phyloP scores from a whole-genome alignment of 352 stramenopile species.

The Pythium biforme region DNA sequence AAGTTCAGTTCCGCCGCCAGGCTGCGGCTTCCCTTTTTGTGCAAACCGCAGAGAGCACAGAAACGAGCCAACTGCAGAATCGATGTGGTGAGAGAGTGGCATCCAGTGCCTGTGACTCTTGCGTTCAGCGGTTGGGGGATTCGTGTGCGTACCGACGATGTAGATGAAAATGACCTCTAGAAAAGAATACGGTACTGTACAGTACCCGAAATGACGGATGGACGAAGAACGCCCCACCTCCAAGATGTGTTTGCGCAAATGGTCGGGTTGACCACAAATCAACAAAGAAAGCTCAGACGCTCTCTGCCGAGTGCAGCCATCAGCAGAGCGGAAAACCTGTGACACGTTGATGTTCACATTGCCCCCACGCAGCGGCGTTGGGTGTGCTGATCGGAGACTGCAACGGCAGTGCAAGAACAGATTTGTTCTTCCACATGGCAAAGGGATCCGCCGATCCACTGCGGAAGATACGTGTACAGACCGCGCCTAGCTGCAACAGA shows the following conservation, averaged over 20 bases:
- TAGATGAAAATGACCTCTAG: slow-evolving; percentile 25
- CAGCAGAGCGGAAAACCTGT: background rate
- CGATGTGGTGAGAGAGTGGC: slow-evolving; percentile 24
- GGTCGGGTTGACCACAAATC: slow-evolving; percentile 12
- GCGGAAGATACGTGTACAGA: background rate
- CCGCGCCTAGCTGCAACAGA: background rate
- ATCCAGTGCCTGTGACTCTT: slow-evolving; percentile 17
- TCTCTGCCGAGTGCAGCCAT: slow-evolving; percentile 14
- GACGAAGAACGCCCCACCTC: background rate
- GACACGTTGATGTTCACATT: background rate
- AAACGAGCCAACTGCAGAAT: slow-evolving; percentile 22
- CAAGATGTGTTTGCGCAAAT: slow-evolving; percentile 26
- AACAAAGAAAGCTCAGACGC: background rate
- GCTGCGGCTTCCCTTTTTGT: slow-evolving; percentile 9
- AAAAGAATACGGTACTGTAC: slow-evolving; percentile 15
- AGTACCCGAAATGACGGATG: background rate
- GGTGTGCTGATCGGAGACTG: background rate
- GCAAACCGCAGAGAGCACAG: slow-evolving; percentile 9
- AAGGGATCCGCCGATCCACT: background rate
- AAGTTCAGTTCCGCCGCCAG: slow-evolving; percentile 12
- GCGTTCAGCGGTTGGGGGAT: slow-evolving; percentile 16
- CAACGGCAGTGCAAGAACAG: slow-evolving; percentile 3
- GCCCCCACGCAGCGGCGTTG: background rate
- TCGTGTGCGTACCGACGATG: slow-evolving; percentile 23
- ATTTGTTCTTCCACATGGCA: background rate